Evolutionary conservation across 192 early-diverging fungal genomes (phyloP), one percentile per base, ranked within the genome.

Genomic region (Funneliformis geosporum): DNA sequence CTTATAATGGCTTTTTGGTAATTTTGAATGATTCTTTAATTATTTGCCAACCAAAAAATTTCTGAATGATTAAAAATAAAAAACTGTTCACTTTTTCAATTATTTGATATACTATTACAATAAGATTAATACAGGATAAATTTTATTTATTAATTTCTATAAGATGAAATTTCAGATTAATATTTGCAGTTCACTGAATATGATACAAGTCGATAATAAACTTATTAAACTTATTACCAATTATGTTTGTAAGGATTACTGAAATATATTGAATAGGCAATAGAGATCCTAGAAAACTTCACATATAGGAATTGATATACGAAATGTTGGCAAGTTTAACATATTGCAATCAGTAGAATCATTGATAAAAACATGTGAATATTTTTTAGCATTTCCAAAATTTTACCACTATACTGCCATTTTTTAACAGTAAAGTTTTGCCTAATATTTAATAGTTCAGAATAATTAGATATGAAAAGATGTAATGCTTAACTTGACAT

Each of bases 371-470:
- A 55, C 73, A 18, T 0, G 28, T 75, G 73, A 60, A 75, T 60
- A 7, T 60, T 60, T 75, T 75, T 40, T 75, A 61, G 42, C 5
- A 50, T 75, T 75, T 23, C 73, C 73, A 61, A 75, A 75, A 61
- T 60, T 16, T 59, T 16, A 75, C n/a, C 33, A 1, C 39, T 75
- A 59, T 61, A 5, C 8, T 59, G 18, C 8, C 50, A 75, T 75
- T 75, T 16, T 59, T 75, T 75, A 38, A 61, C 27, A 18, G 23
- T 75, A 75, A 75, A 75, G 59, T 75, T 75, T 75, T 0, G 73
- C 33, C 73, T 75, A 61, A 61, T 5, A 61, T 70, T 70, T 10
- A 75, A 75, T 55, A 75, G 38, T n/a, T n/a, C 12, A 75, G 4
- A 60, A 10, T 43, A 74, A 61, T 75, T 23, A 75, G 55, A 75